Evolutionary conservation across 441 rosid genomes (phyloP).

Genomic region (Pelargonium australe): DNA sequence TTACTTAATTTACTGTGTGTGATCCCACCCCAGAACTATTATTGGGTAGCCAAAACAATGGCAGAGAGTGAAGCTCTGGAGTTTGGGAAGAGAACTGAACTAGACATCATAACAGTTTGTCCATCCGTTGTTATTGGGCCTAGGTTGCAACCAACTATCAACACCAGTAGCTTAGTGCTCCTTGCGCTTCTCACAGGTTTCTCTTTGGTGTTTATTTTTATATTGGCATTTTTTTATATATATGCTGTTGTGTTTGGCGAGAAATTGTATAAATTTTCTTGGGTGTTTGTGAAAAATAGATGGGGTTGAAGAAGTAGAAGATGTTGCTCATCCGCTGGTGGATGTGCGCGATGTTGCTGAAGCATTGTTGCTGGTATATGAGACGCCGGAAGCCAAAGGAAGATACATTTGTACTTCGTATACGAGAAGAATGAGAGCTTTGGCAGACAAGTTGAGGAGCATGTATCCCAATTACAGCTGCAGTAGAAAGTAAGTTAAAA

Average conservation of each 20-base stretch:
- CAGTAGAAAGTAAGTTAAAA: constrained; percentile 36
- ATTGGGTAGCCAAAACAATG: constrained; percentile 33
- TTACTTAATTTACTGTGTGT: background rate
- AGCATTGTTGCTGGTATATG: constrained; percentile 35
- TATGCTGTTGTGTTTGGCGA: background rate
- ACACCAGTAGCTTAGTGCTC: constrained; percentile 32
- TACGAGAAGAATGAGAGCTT: constrained; percentile 19
- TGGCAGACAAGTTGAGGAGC: constrained; percentile 29
- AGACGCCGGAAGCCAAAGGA: constrained; percentile 31
- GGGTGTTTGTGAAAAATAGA: constrained; percentile 15
- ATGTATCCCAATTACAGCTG: constrained; percentile 42
- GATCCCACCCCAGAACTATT: constrained; percentile 15
- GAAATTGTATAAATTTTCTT: background rate
- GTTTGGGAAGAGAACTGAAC: constrained; percentile 28
- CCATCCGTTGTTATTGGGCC: constrained; percentile 37
- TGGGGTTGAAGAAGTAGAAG: constrained; percentile 29
- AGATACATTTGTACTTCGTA: constrained; percentile 34
- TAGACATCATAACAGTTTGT: constrained; percentile 33
- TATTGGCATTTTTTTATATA: too few relatives aligned
- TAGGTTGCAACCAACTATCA: constrained; percentile 38
- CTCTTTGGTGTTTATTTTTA: background rate
- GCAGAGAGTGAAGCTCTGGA: constrained; percentile 37
- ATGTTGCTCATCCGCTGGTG: constrained; percentile 25
- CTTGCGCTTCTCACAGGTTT: constrained; percentile 31
- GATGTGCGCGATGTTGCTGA: constrained; percentile 38